These are phyloP conservation scores for Porphyridium purpureum DNA, from an alignment of 23 red algal genomes.

Conservation along the genomic window DNA sequence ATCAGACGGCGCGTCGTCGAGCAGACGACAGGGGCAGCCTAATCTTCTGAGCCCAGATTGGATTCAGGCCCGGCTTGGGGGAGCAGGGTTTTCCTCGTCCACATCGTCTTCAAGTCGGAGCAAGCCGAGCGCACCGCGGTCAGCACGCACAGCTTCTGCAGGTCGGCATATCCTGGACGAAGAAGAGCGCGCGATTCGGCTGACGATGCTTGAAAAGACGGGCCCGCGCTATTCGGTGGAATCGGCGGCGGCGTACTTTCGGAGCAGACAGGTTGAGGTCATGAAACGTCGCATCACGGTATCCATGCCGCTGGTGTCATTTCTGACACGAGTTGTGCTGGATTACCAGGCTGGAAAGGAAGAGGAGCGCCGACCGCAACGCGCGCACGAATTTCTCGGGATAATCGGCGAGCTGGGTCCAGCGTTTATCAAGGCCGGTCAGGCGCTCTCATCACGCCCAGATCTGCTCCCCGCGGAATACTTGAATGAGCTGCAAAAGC, in stretches of 20 bases:
- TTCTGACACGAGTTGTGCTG: constrained; percentile 59
- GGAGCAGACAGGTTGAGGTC: constrained; percentile 29
- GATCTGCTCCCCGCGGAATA: constrained; percentile 96
- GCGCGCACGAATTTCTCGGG: constrained; percentile 73
- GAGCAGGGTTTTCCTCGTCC: too few species aligned
- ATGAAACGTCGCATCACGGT: constrained; percentile 64
- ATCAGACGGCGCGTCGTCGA: too few species aligned
- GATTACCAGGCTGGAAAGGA: constrained; percentile 69
- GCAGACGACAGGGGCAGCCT: too few species aligned
- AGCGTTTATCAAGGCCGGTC: constrained; percentile 96
- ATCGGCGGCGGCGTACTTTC: constrained; percentile 26
- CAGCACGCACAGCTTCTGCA: too few species aligned
- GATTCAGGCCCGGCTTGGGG: too few species aligned
- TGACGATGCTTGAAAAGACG: constrained; percentile 32
- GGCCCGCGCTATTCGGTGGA: constrained; percentile 64
- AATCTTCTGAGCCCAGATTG: too few species aligned
- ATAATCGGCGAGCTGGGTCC: constrained; percentile 88
- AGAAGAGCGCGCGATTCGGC: constrained; percentile 31
- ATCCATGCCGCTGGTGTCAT: constrained; percentile 57
- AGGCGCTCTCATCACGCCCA: constrained; percentile 83
- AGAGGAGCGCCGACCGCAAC: constrained; percentile 27
- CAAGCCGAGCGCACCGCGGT: too few species aligned
- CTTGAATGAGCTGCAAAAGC: constrained; percentile 89
- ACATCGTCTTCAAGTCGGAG: too few species aligned
- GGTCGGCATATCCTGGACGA: too few species aligned